Percentiles rank a stretch among this genome's conserved stretches.
phyloP scores from a whole-genome alignment of 2,329 filamentous ascomycete genomes.

The Coniochaeta sp. region DNA sequence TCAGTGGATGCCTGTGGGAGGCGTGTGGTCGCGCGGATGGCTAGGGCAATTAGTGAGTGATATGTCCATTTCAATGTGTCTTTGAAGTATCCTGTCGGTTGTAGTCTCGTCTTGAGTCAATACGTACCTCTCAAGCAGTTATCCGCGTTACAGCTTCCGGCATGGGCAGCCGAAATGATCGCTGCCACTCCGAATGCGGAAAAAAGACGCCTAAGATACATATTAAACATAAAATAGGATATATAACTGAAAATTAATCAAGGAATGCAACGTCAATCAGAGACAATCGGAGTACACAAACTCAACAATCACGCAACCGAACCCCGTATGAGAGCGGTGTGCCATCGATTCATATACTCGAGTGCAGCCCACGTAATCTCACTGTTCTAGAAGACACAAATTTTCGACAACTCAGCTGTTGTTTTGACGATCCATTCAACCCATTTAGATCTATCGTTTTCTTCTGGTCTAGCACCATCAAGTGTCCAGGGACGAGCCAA shows the following conservation, averaged over 20 bases:
- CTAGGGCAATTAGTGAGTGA: not conserved
- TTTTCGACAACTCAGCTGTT: not conserved
- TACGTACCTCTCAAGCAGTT: not conserved
- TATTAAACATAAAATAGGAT: not conserved
- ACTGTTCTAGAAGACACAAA: not conserved
- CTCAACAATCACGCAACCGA: not conserved
- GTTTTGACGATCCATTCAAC: not conserved
- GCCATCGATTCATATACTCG: too few relatives aligned
- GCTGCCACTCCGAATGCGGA: not conserved
- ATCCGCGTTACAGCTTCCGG: not conserved
- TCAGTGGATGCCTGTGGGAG: not conserved
- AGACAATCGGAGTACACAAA: not conserved
- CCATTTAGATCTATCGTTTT: too few relatives aligned
- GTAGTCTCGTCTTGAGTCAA: not conserved
- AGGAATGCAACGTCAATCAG: not conserved
- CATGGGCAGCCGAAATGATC: not conserved
- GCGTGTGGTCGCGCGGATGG: not conserved
- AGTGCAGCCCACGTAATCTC: too few relatives aligned
- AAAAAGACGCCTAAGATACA: not conserved
- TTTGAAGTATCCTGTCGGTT: not conserved
- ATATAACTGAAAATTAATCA: not conserved
- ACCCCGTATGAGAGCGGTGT: too few relatives aligned
- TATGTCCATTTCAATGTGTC: not conserved
- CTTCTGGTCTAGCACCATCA: not conserved
- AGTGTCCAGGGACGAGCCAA: not conserved